Conservation (phyloP, 1,284 basidiomycete genomes). For the Sparassis latifolia region DNA sequence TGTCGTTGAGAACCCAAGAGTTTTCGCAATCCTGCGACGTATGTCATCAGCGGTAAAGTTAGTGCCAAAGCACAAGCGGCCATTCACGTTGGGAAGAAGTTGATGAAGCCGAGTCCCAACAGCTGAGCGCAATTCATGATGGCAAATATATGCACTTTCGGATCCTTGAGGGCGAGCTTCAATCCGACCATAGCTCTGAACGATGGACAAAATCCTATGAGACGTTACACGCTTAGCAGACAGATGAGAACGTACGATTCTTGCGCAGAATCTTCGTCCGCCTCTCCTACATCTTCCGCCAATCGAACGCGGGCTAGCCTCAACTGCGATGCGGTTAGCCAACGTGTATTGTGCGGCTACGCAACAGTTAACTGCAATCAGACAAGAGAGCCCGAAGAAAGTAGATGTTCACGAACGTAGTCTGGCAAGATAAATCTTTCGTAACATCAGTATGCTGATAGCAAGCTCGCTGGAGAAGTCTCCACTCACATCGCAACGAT, state of each 20-base stretch:
- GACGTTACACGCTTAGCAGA: not conserved
- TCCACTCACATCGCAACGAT: constrained; percentile 45
- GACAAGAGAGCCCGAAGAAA: not conserved
- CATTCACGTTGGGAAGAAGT: constrained; percentile 67
- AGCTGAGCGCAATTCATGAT: constrained; percentile 45
- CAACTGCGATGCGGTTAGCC: constrained; percentile 52
- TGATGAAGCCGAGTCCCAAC: constrained; percentile 63
- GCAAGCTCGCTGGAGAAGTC: not conserved
- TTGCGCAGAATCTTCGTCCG: constrained; percentile 48
- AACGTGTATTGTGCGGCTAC: constrained; percentile 61
- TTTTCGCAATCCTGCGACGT: constrained; percentile 45
- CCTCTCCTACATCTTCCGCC: constrained; percentile 71
- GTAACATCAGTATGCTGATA: no score
- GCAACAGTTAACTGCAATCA: not conserved
- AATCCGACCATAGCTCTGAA: constrained; percentile 47
- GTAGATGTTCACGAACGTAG: constrained; percentile 32
- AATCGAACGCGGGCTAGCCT: constrained; percentile 66
- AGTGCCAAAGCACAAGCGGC: not conserved
- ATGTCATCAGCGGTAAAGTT: not conserved
- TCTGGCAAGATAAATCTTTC: constrained; percentile 40
- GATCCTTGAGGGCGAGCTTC: constrained; percentile 54
- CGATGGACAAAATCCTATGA: not conserved
- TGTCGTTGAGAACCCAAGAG: constrained; percentile 58
- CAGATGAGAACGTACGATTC: constrained; percentile 39
- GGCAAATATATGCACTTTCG: constrained; percentile 54